phyloP scores from a whole-genome alignment of 257 asterid genomes.

The Knoxia roxburghii region DNA sequence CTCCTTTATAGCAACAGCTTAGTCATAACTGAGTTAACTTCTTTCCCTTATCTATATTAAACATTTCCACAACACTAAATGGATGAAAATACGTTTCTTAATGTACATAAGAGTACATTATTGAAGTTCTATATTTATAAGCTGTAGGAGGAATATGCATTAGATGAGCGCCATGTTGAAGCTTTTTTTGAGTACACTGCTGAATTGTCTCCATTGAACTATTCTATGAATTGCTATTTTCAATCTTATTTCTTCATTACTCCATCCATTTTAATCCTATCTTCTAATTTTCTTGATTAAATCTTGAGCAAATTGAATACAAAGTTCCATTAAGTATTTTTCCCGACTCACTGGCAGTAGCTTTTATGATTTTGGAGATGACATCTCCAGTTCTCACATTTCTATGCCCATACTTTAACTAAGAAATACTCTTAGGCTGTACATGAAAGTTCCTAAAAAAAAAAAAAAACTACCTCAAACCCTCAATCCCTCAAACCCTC shows the following conservation, averaged over 20 bases:
- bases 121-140: not conserved
- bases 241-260: not conserved
- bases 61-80: not conserved
- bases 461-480: not conserved
- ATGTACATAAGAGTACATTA: not conserved
- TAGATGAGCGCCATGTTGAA: not conserved
- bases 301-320: too few relatives aligned
- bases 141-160: not conserved
- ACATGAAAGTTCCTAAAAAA: not conserved
- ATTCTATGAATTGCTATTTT: too few relatives aligned
- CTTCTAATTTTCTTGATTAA: not conserved
- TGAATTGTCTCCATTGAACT: not conserved
- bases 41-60: too few relatives aligned
- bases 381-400: slow-evolving; percentile 2
- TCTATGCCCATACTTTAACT: not conserved
- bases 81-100: not conserved
- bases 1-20: not conserved
- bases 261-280: not conserved
- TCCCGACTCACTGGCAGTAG: not conserved
- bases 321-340: not conserved
- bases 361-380: not conserved
- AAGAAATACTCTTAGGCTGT: not conserved
- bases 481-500: not conserved
- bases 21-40: not conserved
- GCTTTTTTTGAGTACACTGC: not conserved